A percentile compares a stretch with the other conserved stretches of the same genome.
Conservation (phyloP, 2,329 filamentous ascomycete genomes). For the Fusarium camptoceras region DNA sequence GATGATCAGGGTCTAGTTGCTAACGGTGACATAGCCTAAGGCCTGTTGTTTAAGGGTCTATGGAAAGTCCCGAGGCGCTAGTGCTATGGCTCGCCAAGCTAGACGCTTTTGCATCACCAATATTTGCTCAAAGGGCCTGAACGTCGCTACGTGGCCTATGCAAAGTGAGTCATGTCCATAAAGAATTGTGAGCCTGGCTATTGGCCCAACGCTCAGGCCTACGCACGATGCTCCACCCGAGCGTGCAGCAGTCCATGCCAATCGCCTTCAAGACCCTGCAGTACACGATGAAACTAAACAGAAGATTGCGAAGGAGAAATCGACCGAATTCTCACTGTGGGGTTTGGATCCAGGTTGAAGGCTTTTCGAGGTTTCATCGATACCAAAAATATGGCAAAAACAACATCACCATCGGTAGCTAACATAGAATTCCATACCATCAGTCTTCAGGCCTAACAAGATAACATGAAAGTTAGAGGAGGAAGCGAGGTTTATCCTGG, state of each 20-base stretch:
- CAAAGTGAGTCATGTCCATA: background rate
- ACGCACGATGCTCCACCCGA: accelerated
- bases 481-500: background rate
- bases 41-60: background rate
- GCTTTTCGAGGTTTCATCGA: background rate
- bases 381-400: background rate
- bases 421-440: background rate
- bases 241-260: background rate
- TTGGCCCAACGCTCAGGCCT: background rate
- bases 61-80: background rate
- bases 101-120: background rate
- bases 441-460: background rate
- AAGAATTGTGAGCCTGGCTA: too few species aligned
- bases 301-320: too few species aligned
- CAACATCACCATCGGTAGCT: background rate
- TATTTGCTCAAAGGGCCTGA: background rate
- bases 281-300: background rate
- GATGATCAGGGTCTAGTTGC: background rate
- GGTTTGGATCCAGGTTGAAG: background rate
- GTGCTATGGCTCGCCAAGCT: background rate
- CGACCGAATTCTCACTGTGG: background rate
- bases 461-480: background rate
- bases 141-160: background rate
- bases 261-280: background rate
- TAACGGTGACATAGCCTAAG: background rate